phyloP scores from a whole-genome alignment of 1,139 yeast genomes.

The Taphrina deformans region DNA sequence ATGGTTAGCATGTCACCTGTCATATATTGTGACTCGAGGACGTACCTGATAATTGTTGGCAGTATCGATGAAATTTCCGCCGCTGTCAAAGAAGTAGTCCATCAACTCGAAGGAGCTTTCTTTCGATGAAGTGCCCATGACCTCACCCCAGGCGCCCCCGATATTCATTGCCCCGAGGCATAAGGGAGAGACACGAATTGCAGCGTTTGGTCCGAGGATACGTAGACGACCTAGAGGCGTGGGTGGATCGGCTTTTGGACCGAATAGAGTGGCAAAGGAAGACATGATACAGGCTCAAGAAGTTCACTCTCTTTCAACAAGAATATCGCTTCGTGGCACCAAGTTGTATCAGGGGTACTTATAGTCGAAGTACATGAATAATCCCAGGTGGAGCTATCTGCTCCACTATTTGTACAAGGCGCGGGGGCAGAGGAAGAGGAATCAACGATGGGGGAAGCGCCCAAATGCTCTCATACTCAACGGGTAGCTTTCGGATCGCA shows the following conservation, averaged over 20 bases:
- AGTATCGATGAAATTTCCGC: constrained; percentile 43
- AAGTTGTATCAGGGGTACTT: too few relatives aligned
- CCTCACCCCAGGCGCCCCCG: constrained; percentile 41
- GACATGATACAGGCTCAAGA: not conserved
- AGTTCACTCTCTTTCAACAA: too few relatives aligned
- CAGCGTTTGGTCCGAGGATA: constrained; percentile 41
- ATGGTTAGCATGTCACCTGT: not conserved
- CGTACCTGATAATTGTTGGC: constrained; percentile 41
- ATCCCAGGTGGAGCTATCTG: too few relatives aligned
- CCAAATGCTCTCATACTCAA: not conserved
- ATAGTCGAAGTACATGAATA: too few relatives aligned
- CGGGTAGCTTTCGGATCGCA: too few relatives aligned
- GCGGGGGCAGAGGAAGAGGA: too few relatives aligned
- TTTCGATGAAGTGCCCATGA: constrained; percentile 40
- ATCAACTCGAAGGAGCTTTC: constrained; percentile 40
- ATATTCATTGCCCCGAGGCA: constrained; percentile 43
- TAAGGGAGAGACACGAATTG: constrained; percentile 42
- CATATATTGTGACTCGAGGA: too few relatives aligned
- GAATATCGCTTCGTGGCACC: too few relatives aligned
- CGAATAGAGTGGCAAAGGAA: constrained; percentile 18
- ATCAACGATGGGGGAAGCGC: not conserved
- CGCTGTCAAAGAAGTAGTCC: constrained; percentile 40
- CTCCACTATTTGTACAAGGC: too few relatives aligned
- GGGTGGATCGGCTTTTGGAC: constrained; percentile 38
- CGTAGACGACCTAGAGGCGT: constrained; percentile 39